Conservation (phyloP, 129 eudicot genomes). For the Oenanthe sinensis region DNA sequence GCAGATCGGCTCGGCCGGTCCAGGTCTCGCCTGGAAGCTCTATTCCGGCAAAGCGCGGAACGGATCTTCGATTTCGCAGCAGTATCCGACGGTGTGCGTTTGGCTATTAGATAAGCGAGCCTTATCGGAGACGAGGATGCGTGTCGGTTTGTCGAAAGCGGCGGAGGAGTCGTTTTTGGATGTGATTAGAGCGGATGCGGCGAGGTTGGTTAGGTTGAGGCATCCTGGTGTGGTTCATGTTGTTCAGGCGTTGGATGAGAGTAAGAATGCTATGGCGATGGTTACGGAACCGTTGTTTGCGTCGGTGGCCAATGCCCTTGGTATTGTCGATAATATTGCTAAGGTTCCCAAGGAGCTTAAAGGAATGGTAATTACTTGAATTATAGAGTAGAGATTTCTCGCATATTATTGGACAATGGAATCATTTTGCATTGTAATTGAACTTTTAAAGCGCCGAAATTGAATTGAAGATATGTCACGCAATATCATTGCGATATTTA, state of each 20-base stretch:
- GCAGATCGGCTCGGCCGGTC: conserved; percentile 98
- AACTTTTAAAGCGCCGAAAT: neutral
- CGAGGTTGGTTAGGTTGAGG: conserved; percentile 71
- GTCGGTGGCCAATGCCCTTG: conserved; percentile 77
- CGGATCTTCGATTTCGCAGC: conserved; percentile 36
- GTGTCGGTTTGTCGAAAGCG: conserved; percentile 63
- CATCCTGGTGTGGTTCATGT: conserved; percentile 98
- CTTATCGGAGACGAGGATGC: conserved; percentile 48
- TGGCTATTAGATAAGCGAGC: conserved; percentile 81
- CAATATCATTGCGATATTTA: too few relatives aligned
- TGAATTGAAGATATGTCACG: neutral
- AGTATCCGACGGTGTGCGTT: conserved; percentile 80
- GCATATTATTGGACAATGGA: neutral
- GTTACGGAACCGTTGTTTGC: conserved; percentile 97
- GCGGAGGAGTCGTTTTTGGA: conserved; percentile 81
- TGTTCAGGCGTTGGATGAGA: conserved; percentile 89
- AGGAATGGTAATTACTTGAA: conserved; percentile 54
- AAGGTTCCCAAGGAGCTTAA: conserved; percentile 90
- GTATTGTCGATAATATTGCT: conserved; percentile 52
- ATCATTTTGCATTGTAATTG: neutral
- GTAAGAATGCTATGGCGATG: conserved; percentile 91
- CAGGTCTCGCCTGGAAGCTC: conserved; percentile 79
- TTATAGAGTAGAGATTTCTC: neutral
- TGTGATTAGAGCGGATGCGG: conserved; percentile 70
- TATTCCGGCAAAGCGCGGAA: conserved; percentile 71